Evolutionary conservation across 2,329 filamentous ascomycete genomes (phyloP), one percentile per base, ranked within the genome.

Genomic region (Trichoderma guizhouense): DNA sequence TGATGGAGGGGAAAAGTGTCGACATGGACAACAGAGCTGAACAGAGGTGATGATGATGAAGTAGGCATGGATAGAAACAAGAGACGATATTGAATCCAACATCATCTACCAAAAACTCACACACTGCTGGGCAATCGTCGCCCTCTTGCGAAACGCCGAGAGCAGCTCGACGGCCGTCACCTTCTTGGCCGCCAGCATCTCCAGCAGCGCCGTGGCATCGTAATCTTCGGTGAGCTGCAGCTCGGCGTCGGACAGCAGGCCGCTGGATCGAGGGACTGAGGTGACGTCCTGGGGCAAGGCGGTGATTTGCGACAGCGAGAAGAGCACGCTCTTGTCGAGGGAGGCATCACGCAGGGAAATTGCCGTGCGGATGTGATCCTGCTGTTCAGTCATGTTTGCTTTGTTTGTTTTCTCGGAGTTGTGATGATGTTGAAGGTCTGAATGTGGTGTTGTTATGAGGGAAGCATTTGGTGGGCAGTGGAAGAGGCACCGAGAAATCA

Each of bases 121-220:
- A 51, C 61, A 68, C 15, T 71, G 69, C 36, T 71, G 69, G 34
- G 69, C 69, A 51, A 71, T 71, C 6, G 69, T 68, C 14, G 69
- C 69, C 36, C 69, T 28, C 62, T 71, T 71, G 18, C 69, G 53
- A 61, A 71, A 71, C 30, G 69, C 69, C 12, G 60, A 24, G 11
- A 70, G 21, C 18, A 70, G 47, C 43, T 70, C 68, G 2, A 39
- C 68, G 11, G 68, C 68, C 21, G 24, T 64, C n/a, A 70, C 24
- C 60, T 70, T 70, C 32, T 47, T 64, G 5, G 60, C 68, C 47
- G 68, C 68, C 43, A 70, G 47, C 68, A 64, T 36, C 60, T 70
- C 68, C 51, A 70, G 60, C 68, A 70, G 60, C 43, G 58, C 68
- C 30, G 68, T 63, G 24, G 68, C 68, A 64, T 70, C 68, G 24